Base-by-base conservation (phyloP, 1,139 yeast genomes). In the Sugiyamaella castrensis region DNA sequence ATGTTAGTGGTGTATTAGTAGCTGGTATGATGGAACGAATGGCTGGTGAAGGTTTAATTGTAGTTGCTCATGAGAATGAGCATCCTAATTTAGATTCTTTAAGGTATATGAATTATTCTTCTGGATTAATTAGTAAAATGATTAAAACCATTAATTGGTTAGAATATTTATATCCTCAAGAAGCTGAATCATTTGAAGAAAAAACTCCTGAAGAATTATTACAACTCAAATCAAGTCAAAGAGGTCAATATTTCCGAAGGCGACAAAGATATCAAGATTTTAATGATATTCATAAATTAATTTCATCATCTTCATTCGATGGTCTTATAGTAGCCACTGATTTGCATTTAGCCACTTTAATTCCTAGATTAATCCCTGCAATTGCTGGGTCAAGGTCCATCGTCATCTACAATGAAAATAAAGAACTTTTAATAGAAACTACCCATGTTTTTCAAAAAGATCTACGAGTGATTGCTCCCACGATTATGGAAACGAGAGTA, bases 341-440 rank as follows among this genome's bases (percentile, higher is more conserved):
- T 0, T 73, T 92, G 50, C 80, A 84, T 56, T 76, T 87, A 46
- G 78, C 87, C 1, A 74, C 84, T 0, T 69, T 87, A 35, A 70
- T 91, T 24, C 82, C 87, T 1, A 70, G 69, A 40, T 70, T 89
- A 4, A 66, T 91, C 10, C 82, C 81, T 3, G 74, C 76, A 27
- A 69, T 89, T n/a, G 87, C 84, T 8, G 98, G 98, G 0, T 86
- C 96, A 0, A 77, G 96, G 49, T 94, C 97, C 0, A 68, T 92
- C 9, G 95, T 87, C 2, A 74, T 91, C 28, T 92, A 87, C 69
- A 80, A 81, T 58, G 95, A 86, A 61, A 83, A 70, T 68, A 89
- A 89, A 65, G 98, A 92, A 66, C 71, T 77, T 4, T 72, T 92
- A 41, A 76, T 88, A 50, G 88, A 84, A 48, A 71, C 86, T 10